These are phyloP conservation scores for Penicillium paxilli DNA, from an alignment of 495 filamentous ascomycete genomes.

Conservation along the genomic window DNA sequence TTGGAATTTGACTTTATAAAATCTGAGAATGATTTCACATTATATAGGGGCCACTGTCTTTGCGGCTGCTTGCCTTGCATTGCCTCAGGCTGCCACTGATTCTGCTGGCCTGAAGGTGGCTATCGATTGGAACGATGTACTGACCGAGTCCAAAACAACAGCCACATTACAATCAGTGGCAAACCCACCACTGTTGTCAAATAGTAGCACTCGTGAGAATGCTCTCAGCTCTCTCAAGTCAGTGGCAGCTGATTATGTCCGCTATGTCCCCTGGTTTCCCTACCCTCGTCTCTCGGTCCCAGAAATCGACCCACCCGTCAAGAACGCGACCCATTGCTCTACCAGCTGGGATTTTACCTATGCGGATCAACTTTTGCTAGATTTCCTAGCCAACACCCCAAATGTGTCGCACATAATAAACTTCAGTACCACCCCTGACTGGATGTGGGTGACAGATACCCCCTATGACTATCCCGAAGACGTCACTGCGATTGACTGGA, in stretches of 20 bases:
- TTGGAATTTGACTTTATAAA: no score
- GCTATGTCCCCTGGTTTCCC: constrained; percentile 8
- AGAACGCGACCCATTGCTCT: neutral
- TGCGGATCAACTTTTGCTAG: neutral
- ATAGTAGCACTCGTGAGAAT: constrained; percentile 5
- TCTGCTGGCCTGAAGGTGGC: neutral
- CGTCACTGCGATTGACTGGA: neutral
- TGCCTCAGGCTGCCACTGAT: neutral
- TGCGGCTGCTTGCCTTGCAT: neutral
- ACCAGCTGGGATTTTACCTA: neutral
- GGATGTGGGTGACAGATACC: constrained; percentile 5
- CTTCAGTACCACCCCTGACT: constrained; percentile 4
- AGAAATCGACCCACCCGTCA: neutral
- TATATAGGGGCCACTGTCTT: neutral
- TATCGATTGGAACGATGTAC: constrained; percentile 5
- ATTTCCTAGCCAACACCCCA: neutral
- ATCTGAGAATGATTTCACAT: neutral
- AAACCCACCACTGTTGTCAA: constrained; percentile 5
- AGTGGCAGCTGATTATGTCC: constrained; percentile 1
- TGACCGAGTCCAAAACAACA: constrained; percentile 8
- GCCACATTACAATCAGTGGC: constrained; percentile 7
- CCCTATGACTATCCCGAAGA: neutral
- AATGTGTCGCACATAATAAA: constrained; percentile 6
- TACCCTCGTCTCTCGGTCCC: constrained; percentile 2
- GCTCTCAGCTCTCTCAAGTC: neutral